phyloP scores from a whole-genome alignment of 495 filamentous ascomycete species.

The Copromyces sp. region DNA sequence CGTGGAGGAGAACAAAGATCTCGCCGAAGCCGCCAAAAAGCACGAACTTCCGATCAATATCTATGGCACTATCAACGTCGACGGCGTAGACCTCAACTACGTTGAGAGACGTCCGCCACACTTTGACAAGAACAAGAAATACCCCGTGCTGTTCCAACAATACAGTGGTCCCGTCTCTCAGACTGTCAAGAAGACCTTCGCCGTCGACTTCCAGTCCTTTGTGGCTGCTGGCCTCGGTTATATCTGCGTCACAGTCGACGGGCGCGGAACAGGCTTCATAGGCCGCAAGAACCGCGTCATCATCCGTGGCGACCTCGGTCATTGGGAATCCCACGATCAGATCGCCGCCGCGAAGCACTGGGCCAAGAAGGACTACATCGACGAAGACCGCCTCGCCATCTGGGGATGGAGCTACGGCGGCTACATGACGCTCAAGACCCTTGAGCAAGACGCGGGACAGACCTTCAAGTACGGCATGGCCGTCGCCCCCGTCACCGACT shows the following conservation, averaged over 20 bases:
- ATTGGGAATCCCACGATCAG: conserved; percentile 81
- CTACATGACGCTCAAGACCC: conserved; percentile 92
- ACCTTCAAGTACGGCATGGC: conserved; percentile 97
- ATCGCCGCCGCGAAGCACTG: conserved; percentile 84
- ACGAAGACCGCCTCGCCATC: conserved; percentile 72
- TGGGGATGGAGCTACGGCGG: conserved; percentile 99
- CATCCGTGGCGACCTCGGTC: conserved; percentile 72
- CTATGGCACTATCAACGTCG: conserved; percentile 73
- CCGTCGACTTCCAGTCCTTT: conserved; percentile 84
- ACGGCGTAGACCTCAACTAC: conserved; percentile 63
- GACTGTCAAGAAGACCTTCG: conserved; percentile 69
- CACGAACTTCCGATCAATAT: conserved; percentile 76
- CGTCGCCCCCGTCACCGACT: conserved; percentile 94
- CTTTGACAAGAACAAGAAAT: conserved; percentile 75
- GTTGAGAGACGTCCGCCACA: conserved; percentile 85
- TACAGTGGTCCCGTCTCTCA: conserved; percentile 91
- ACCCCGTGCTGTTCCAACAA: conserved; percentile 88
- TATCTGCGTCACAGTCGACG: conserved; percentile 90
- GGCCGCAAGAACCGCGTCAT: conserved; percentile 75
- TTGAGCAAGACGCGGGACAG: conserved; percentile 78
- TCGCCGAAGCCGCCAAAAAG: conserved; percentile 57
- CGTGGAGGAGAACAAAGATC: conserved; percentile 65
- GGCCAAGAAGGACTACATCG: conserved; percentile 74
- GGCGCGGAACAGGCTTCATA: conserved; percentile 83
- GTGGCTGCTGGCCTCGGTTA: conserved; percentile 82